Conservation (phyloP, 2,329 filamentous ascomycete genomes). For the Hirsutella rhossiliensis region DNA sequence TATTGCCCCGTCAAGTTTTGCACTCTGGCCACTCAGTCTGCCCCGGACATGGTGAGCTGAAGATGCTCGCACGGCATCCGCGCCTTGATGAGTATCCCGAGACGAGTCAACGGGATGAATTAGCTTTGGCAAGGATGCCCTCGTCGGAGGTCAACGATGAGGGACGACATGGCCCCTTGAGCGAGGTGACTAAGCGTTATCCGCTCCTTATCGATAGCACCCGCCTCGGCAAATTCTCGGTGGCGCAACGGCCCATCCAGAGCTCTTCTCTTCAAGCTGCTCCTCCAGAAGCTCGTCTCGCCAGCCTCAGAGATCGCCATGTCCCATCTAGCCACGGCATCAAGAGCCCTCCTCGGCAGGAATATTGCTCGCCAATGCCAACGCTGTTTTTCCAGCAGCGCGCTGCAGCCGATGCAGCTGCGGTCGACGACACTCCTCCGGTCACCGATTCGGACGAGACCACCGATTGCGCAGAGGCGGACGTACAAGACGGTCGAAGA, state of each 20-base stretch:
- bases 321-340: conserved; percentile 24
- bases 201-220: background rate
- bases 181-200: conserved; percentile 1
- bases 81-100: too few relatives aligned
- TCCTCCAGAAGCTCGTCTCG: background rate
- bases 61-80: too few relatives aligned
- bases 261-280: background rate
- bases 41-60: too few relatives aligned
- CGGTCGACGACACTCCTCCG: conserved; percentile 21
- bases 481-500: conserved; percentile 44
- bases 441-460: conserved; percentile 17
- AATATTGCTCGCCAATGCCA: conserved; percentile 24
- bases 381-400: conserved; percentile 27
- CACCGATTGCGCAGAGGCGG: conserved; percentile 24
- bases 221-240: conserved; percentile 7
- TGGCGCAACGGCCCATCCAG: background rate
- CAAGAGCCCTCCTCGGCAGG: conserved; percentile 21
- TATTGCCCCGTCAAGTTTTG: too few relatives aligned
- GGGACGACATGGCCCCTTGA: background rate
- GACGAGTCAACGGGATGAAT: background rate
- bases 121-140: background rate
- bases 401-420: conserved; percentile 21
- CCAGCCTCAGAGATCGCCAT: conserved; percentile 14
- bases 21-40: too few relatives aligned
- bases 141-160: background rate